Conservation (phyloP, 2,329 filamentous ascomycete genomes). For the Aspergillus ustus region DNA sequence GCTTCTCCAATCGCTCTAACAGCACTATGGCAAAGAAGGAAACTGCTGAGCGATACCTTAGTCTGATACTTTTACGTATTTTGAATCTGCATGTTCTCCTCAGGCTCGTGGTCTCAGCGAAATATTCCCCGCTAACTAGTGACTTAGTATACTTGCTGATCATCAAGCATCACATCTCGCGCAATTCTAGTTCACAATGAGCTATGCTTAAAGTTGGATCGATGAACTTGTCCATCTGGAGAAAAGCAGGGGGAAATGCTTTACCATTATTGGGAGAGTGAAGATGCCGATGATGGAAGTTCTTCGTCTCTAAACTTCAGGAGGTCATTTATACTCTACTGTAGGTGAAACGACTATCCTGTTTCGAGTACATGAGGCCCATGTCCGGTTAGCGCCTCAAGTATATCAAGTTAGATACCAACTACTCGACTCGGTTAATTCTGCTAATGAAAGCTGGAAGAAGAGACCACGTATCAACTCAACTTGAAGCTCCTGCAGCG, state of each 20-base stretch:
- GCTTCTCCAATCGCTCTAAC: too few relatives aligned
- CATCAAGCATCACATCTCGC: conserved; percentile 1
- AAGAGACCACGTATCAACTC: conserved; percentile 5
- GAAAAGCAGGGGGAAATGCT: not conserved
- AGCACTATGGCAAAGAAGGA: not conserved
- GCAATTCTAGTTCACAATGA: conserved; percentile 10
- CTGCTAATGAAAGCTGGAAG: not conserved
- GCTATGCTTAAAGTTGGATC: conserved; percentile 10
- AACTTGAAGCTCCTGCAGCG: not conserved
- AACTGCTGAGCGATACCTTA: not conserved
- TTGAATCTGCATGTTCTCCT: not conserved
- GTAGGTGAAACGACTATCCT: conserved; percentile 9
- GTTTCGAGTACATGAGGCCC: not conserved
- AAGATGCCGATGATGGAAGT: not conserved
- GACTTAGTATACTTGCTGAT: not conserved
- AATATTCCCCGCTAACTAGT: too few relatives aligned
- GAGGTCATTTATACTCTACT: conserved; percentile 2
- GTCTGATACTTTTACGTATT: not conserved
- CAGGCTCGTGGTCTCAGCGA: not conserved
- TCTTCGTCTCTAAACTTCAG: not conserved
- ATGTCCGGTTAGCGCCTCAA: conserved; percentile 3
- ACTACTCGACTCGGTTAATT: not conserved
- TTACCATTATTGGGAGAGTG: not conserved
- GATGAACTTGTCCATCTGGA: not conserved
- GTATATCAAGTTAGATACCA: conserved; percentile 2